Base-by-base conservation (phyloP, 2,329 filamentous ascomycete genomes). In the Venturia nashicola region DNA sequence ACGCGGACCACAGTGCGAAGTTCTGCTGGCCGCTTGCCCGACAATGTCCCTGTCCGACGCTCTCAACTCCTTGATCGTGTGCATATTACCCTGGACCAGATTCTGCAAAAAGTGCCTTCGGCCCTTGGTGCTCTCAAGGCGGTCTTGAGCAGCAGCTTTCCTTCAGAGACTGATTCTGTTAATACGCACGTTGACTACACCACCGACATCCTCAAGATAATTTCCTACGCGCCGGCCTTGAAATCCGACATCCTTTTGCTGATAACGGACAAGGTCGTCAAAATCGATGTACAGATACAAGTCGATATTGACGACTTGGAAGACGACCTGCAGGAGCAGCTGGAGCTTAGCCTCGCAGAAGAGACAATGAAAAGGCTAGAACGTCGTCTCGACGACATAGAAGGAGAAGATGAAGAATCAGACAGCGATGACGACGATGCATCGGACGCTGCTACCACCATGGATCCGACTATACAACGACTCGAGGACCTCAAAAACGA, bases 271-370 rank as follows among this genome's bases (percentile, higher is more conserved):
- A 87, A 90, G 67, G 81, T 97, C 8, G 90, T 97, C 70, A 94
- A 94, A 75, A 90, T 97, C 65, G 94, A 99, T 72, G 91, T 96
- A 0, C 90, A 97, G 72, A 94, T 97, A 74, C 93, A 97, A 75
- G 84, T 92, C 61, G 92, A 97, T 70, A 79, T 97, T 70, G 91
- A 97, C 67, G 92, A 97, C 69, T 78, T 96, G 66, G 93, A 97
- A 67, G 91, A 97, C 67, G 92, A 97, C 69, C 79, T 96, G 66
- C 93, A 97, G 67, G 93, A 97, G 67, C 90, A 95, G 64, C 81
- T 91, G 11, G 89, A 91, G 63, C 86, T 91, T 32, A 85, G 86
- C 62, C 83, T 93, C 20, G 81, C 89, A 61, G 80, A 81, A 71
- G 83, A 80, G 61, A 73, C 82, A 20, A 72, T 63, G 11, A 75